These are phyloP conservation scores for Pseudopediastrum boryanum DNA, from an alignment of 139 green algal genomes.

Conservation along the genomic window DNA sequence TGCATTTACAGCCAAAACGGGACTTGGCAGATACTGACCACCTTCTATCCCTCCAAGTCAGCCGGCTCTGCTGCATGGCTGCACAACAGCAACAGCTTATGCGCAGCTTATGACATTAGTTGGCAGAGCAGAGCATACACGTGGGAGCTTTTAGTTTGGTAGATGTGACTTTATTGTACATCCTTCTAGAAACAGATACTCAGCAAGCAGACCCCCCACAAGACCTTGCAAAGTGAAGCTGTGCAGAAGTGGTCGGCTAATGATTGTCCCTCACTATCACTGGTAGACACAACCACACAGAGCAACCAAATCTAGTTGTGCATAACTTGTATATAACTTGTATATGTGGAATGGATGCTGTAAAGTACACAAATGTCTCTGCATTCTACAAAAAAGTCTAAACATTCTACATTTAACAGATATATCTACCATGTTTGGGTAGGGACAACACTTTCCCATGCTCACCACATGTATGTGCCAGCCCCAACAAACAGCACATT, in stretches of 20 bases:
- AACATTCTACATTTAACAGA: not conserved
- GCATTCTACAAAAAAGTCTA: too few species aligned
- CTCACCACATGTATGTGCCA: slow-evolving; percentile 47
- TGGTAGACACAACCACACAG: not conserved
- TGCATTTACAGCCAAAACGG: not conserved
- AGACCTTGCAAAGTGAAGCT: too few species aligned
- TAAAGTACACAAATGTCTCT: not conserved
- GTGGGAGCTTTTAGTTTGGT: not conserved
- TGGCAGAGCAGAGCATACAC: not conserved
- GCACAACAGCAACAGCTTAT: not conserved
- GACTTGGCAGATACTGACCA: too few species aligned
- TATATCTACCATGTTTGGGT: not conserved
- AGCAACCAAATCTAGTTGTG: not conserved
- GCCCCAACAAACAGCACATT: slow-evolving; percentile 42
- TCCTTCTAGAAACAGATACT: too few species aligned
- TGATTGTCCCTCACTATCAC: not conserved
- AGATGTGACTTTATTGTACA: too few species aligned
- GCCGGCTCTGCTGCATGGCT: too few species aligned
- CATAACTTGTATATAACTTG: not conserved
- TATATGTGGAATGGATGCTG: not conserved
- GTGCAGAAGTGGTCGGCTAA: too few species aligned
- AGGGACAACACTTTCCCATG: not conserved
- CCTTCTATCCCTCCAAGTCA: too few species aligned
- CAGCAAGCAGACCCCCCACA: too few species aligned
- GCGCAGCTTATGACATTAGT: not conserved